These are phyloP conservation scores for Dictyostelium intermedium DNA, from an alignment of 78 protist species.

Conservation along the genomic window DNA sequence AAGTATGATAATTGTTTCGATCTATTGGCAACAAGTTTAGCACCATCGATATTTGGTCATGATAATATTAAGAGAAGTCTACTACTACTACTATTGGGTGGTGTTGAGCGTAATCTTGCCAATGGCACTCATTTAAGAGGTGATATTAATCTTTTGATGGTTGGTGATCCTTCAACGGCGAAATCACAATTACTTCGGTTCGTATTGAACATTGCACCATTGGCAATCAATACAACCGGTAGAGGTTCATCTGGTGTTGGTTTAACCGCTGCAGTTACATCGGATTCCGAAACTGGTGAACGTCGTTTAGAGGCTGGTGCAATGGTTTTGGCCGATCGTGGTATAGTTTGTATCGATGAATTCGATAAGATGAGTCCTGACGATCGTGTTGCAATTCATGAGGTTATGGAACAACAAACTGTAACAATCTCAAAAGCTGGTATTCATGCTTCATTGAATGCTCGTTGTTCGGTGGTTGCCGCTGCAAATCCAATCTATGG, in stretches of 20 bases:
- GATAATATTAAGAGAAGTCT: slow-evolving; percentile 93
- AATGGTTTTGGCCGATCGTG: slow-evolving; percentile 99
- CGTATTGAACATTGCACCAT: slow-evolving; percentile 95
- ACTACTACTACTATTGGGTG: slow-evolving; percentile 97
- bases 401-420: slow-evolving; percentile 99
- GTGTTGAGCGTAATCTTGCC: slow-evolving; percentile 92
- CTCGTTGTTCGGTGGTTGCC: slow-evolving; percentile 99
- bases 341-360: slow-evolving; percentile 99
- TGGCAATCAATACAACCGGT: slow-evolving; percentile 99
- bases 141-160: slow-evolving; percentile 96
- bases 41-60: slow-evolving; percentile 99
- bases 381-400: slow-evolving; percentile 97
- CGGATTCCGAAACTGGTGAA: slow-evolving; percentile 98
- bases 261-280: slow-evolving; percentile 98
- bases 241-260: slow-evolving; percentile 99
- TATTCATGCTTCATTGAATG: slow-evolving; percentile 98
- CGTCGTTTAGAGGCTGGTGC: slow-evolving; percentile 99
- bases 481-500: slow-evolving; percentile 99
- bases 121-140: slow-evolving; percentile 97
- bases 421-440: slow-evolving; percentile 99
- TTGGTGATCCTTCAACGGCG: slow-evolving; percentile 99
- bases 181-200: slow-evolving; percentile 99
- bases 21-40: slow-evolving; percentile 90
- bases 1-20: slow-evolving; percentile 41
- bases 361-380: slow-evolving; percentile 98